A percentile compares a stretch with the other conserved stretches of the same genome.
Evolutionary conservation across 306 rosid genomes (phyloP).

Genomic region (Sicyos baderoa): DNA sequence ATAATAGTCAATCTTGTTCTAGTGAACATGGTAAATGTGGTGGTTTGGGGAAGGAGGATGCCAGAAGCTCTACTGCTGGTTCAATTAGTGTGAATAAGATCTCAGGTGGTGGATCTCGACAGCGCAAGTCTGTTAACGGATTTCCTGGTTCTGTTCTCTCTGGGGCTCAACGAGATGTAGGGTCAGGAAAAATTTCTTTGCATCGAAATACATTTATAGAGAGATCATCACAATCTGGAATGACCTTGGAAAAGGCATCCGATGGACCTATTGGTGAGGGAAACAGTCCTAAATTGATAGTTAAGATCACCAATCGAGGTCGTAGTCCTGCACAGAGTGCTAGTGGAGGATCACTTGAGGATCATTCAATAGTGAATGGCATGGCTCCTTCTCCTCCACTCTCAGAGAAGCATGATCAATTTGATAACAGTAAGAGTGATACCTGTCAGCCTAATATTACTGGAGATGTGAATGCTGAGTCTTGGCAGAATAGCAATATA

Average conservation of each 20-base stretch:
- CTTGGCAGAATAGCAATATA: constrained; percentile 39
- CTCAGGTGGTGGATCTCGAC: constrained; percentile 44
- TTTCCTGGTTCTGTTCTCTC: constrained; percentile 43
- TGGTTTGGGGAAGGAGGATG: constrained; percentile 63
- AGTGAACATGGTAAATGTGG: constrained; percentile 59
- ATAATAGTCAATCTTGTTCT: constrained; percentile 76
- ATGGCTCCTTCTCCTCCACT: constrained; percentile 54
- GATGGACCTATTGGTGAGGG: constrained; percentile 49
- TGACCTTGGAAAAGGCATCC: constrained; percentile 41
- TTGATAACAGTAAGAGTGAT: constrained; percentile 49
- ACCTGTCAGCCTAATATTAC: constrained; percentile 29
- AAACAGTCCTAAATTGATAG: constrained; percentile 47
- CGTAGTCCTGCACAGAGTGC: constrained; percentile 64
- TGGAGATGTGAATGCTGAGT: constrained; percentile 41
- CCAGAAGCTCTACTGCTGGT: constrained; percentile 72
- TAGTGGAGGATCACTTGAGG: constrained; percentile 54
- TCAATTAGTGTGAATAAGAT: constrained; percentile 45
- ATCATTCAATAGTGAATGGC: constrained; percentile 34
- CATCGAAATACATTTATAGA: constrained; percentile 40
- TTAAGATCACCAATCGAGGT: constrained; percentile 55
- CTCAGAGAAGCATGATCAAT: constrained; percentile 49
- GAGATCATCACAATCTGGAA: constrained; percentile 35
- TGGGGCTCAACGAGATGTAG: constrained; percentile 48
- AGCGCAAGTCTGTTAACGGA: constrained; percentile 61
- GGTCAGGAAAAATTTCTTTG: constrained; percentile 30